Evolutionary conservation across 768 basidiomycete genomes (phyloP).

Genomic region (Naematelia encephala): DNA sequence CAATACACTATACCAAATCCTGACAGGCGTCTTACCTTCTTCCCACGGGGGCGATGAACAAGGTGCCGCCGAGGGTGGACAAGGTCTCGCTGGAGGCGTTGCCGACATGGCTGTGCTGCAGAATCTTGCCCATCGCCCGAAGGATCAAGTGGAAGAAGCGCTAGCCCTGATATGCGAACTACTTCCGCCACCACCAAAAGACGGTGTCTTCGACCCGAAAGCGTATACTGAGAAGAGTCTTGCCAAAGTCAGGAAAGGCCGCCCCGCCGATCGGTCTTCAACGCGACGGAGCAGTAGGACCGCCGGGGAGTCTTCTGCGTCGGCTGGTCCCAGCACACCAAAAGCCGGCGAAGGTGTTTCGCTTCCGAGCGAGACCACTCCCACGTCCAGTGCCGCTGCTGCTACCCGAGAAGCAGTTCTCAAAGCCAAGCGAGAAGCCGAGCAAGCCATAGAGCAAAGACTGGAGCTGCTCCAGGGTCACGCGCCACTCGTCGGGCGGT

Average conservation of each 20-base stretch:
- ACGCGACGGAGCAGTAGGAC: slow-evolving; percentile 44
- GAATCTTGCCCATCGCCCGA: slow-evolving; percentile 90
- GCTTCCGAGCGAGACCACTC: slow-evolving; percentile 4
- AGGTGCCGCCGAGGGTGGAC: slow-evolving; percentile 59
- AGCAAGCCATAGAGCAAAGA: slow-evolving; percentile 56
- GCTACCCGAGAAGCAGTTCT: slow-evolving; percentile 19
- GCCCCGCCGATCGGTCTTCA: slow-evolving; percentile 18
- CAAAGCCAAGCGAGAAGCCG: slow-evolving; percentile 51
- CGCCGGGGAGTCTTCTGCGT: slow-evolving; percentile 17
- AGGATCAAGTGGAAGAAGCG: slow-evolving; percentile 95
- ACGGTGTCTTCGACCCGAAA: slow-evolving; percentile 93
- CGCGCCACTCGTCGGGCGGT: slow-evolving; percentile 69
- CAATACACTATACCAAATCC: slow-evolving; percentile 86
- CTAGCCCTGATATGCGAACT: slow-evolving; percentile 84
- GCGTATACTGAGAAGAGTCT: slow-evolving; percentile 83
- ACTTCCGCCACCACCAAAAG: slow-evolving; percentile 75
- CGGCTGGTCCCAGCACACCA: slow-evolving; percentile 27
- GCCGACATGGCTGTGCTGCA: slow-evolving; percentile 98
- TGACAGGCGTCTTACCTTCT: slow-evolving; percentile 88
- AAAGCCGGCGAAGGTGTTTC: not conserved
- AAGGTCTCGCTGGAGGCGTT: slow-evolving; percentile 79
- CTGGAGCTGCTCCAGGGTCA: slow-evolving; percentile 72
- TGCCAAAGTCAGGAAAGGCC: slow-evolving; percentile 62
- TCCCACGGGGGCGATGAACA: slow-evolving; percentile 55
- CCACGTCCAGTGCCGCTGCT: slow-evolving; percentile 36